Evolutionary conservation across 345 rosid species (phyloP).

Genomic region (Populus deltoides): DNA sequence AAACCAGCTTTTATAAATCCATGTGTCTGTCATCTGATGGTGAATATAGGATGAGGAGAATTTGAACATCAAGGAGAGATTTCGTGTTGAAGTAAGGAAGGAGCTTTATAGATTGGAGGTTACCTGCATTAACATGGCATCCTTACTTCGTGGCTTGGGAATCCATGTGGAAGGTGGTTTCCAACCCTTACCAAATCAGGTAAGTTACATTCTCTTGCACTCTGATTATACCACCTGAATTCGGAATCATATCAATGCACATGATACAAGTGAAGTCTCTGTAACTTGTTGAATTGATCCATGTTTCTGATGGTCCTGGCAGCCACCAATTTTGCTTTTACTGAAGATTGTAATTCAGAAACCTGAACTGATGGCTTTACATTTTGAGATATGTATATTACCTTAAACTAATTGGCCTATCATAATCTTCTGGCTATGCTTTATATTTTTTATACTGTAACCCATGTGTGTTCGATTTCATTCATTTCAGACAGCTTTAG

Average conservation of each 20-base stretch:
- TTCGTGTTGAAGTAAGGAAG: constrained; percentile 55
- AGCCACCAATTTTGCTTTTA: not conserved
- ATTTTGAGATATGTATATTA: not conserved
- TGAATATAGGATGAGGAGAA: constrained; percentile 66
- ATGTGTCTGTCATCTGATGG: constrained; percentile 3
- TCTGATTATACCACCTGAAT: not conserved
- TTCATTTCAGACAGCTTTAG: not conserved
- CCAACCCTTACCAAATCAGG: constrained; percentile 56
- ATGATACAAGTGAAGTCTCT: not conserved
- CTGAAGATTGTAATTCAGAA: not conserved
- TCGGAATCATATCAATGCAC: not conserved
- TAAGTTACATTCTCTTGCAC: constrained; percentile 24
- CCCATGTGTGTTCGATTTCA: not conserved
- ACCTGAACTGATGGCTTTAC: not conserved
- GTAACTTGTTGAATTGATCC: not conserved
- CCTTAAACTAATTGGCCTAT: not conserved
- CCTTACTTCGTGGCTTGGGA: constrained; percentile 76
- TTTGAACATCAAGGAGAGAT: constrained; percentile 64
- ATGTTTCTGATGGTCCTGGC: not conserved
- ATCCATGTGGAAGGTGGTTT: constrained; percentile 54
- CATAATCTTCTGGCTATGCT: not conserved
- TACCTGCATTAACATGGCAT: constrained; percentile 58
- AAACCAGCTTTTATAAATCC: not conserved
- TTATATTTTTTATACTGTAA: no score
- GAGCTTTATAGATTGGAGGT: constrained; percentile 60